These are phyloP conservation scores for Capsella rubella DNA, from an alignment of 441 rosid species.

Conservation along the genomic window DNA sequence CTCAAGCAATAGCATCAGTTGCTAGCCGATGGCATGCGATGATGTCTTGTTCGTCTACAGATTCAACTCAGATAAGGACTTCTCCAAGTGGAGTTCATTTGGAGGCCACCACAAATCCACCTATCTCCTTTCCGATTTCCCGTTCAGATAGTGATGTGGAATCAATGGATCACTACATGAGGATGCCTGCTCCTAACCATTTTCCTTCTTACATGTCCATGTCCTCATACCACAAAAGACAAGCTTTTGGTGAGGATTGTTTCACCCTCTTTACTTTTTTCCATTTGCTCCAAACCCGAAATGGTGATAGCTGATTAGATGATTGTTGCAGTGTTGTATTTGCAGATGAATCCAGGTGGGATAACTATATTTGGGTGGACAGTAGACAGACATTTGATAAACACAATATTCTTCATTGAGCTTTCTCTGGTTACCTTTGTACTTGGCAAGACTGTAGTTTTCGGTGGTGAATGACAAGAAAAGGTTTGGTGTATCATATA, in stretches of 20 bases:
- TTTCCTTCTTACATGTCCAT: conserved; percentile 72
- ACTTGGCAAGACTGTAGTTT: conserved; percentile 79
- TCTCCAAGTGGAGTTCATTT: conserved; percentile 57
- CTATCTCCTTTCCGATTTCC: conserved; percentile 46
- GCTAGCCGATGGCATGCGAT: conserved; percentile 93
- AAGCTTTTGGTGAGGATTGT: conserved; percentile 70
- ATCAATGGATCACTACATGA: conserved; percentile 68
- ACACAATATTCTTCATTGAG: conserved; percentile 87
- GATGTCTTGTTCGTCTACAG: conserved; percentile 64
- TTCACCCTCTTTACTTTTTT: background rate
- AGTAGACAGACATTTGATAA: conserved; percentile 77
- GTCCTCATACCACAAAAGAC: conserved; percentile 83
- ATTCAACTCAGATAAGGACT: conserved; percentile 59
- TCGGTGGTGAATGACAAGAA: conserved; percentile 44
- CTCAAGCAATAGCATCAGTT: conserved; percentile 73
- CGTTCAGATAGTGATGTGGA: conserved; percentile 86
- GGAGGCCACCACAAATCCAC: conserved; percentile 48
- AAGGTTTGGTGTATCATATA: conserved; percentile 21
- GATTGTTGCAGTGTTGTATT: conserved; percentile 69
- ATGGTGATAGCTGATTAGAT: conserved; percentile 22
- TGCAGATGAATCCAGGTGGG: conserved; percentile 93
- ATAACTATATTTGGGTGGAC: conserved; percentile 95
- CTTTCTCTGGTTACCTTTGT: conserved; percentile 84
- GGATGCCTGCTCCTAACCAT: conserved; percentile 69
- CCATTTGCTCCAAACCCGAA: background rate